Evolutionary conservation across 768 basidiomycete species (phyloP).

Genomic region (Tremella yokohamensis): DNA sequence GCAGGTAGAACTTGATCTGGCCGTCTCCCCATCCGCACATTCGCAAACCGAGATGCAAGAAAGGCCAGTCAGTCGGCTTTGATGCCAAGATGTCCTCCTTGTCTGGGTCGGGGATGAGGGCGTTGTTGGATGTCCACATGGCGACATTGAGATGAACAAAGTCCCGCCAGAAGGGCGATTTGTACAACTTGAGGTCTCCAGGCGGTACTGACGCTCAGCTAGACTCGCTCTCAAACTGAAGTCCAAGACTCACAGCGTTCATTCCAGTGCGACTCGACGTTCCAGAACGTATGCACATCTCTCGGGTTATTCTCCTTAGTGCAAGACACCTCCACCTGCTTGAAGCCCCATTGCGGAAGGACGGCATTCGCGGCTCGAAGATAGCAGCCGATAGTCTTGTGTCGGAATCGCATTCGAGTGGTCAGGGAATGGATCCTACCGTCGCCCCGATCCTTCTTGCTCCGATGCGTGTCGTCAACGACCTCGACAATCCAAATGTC

Average conservation of each 20-base stretch:
- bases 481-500: conserved; percentile 93
- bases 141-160: conserved; percentile 99
- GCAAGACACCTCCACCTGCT: conserved; percentile 95
- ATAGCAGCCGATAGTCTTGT: conserved; percentile 76
- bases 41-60: conserved; percentile 78
- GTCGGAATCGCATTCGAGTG: conserved; percentile 79
- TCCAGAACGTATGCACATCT: conserved; percentile 91
- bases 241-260: conserved; percentile 68
- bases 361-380: conserved; percentile 80
- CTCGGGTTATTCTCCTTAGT: conserved; percentile 76
- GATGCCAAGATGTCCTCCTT: conserved; percentile 98
- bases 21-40: conserved; percentile 96
- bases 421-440: conserved; percentile 82
- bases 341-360: conserved; percentile 98
- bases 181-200: conserved; percentile 77
- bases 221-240: not conserved
- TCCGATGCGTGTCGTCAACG: conserved; percentile 76
- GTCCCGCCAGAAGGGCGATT: conserved; percentile 88
- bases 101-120: conserved; percentile 92
- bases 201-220: conserved; percentile 64
- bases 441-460: conserved; percentile 57
- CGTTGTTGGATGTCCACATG: conserved; percentile 99
- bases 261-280: conserved; percentile 97
- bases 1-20: conserved; percentile 86
- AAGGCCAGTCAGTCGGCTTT: conserved; percentile 88